Evolutionary conservation across 306 rosid species (phyloP).

Genomic region (Lagenaria siceraria): DNA sequence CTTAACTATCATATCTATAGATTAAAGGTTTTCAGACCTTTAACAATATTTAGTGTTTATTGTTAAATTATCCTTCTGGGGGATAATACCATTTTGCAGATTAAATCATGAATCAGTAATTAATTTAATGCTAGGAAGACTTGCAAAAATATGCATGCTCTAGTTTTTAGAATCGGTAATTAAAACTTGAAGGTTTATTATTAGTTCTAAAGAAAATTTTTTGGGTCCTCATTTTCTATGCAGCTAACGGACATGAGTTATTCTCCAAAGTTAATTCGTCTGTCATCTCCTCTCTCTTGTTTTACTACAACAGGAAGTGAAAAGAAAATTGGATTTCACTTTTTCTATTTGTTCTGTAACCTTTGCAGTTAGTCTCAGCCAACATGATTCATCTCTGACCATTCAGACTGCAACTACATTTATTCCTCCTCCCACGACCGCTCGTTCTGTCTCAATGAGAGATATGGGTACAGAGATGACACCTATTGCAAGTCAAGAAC

Average conservation of each 20-base stretch:
- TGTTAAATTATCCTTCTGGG: not conserved
- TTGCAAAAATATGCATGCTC: not conserved
- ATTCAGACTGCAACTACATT: constrained; percentile 62
- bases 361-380: constrained; percentile 68
- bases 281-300: too few relatives aligned
- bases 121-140: not conserved
- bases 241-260: too few relatives aligned
- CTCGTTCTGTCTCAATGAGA: constrained; percentile 96
- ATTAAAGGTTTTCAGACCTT: not conserved
- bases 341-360: not conserved
- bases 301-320: too few relatives aligned
- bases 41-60: too few relatives aligned
- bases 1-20: not conserved
- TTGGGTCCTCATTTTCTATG: too few relatives aligned
- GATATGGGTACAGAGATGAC: constrained; percentile 99
- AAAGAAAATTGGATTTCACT: not conserved
- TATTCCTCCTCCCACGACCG: constrained; percentile 82
- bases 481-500: constrained; percentile 96
- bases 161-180: not conserved
- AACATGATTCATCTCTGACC: constrained; percentile 60
- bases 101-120: not conserved
- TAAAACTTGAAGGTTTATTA: too few relatives aligned
- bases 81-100: not conserved
- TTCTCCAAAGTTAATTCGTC: too few relatives aligned
- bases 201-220: too few relatives aligned